A percentile compares a stretch with the other conserved stretches of the same genome.
Evolutionary conservation across 2,329 filamentous ascomycete species (phyloP).

Genomic region (Trichophyton mentagrophytes): DNA sequence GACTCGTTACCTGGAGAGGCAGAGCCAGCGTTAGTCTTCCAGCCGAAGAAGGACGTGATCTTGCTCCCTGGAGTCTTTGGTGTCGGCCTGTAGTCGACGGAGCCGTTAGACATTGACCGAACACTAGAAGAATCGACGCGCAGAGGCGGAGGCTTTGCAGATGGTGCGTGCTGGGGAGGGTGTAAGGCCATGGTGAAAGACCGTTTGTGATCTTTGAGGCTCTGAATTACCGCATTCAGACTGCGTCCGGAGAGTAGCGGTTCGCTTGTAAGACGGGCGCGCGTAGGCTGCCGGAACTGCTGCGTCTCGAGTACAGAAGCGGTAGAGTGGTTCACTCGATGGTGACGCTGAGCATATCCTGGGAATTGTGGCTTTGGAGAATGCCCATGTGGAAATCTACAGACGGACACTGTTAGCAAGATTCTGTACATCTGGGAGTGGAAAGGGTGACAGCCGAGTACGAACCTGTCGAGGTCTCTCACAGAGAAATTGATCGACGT

Average conservation of each 20-base stretch:
- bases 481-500: conserved; percentile 22
- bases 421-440: background rate
- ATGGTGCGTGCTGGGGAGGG: conserved; percentile 17
- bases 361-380: background rate
- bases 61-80: conserved; percentile 44
- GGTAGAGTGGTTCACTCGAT: background rate
- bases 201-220: conserved; percentile 19
- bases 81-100: conserved; percentile 24
- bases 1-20: conserved; percentile 45
- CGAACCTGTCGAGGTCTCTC: conserved; percentile 32
- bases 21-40: conserved; percentile 45
- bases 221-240: conserved; percentile 4
- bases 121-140: conserved; percentile 28
- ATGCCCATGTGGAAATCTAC: background rate
- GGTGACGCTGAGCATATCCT: background rate
- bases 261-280: background rate
- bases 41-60: conserved; percentile 55
- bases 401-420: background rate
- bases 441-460: conserved; percentile 17
- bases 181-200: conserved; percentile 35
- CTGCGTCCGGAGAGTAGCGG: background rate
- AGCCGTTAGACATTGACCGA: conserved; percentile 24
- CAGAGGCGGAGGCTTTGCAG: conserved; percentile 30
- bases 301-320: background rate
- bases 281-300: background rate